Conservation (phyloP, 2,329 filamentous ascomycete genomes). For the Fusarium concolor region DNA sequence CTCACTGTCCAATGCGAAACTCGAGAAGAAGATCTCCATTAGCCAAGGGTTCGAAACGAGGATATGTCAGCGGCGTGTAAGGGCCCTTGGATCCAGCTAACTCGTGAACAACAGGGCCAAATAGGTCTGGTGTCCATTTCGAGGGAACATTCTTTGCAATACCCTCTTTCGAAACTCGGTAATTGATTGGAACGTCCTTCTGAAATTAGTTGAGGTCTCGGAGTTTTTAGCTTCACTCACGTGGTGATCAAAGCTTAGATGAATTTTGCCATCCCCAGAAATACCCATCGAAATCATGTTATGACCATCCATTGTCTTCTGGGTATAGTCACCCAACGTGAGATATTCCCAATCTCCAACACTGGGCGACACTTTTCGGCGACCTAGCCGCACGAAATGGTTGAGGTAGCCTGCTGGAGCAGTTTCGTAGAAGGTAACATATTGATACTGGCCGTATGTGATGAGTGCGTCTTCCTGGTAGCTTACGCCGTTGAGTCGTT, state of each 20-base stretch:
- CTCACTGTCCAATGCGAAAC: conserved; percentile 35
- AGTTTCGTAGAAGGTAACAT: conserved; percentile 36
- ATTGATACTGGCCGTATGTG: conserved; percentile 31
- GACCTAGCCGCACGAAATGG: conserved; percentile 27
- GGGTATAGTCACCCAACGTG: conserved; percentile 20
- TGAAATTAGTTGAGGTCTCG: not conserved
- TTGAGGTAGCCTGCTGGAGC: conserved; percentile 20
- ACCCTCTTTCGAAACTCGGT: conserved; percentile 11
- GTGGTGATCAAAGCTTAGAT: conserved; percentile 36
- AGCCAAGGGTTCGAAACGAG: conserved; percentile 19
- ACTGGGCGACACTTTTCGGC: conserved; percentile 4
- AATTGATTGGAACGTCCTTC: conserved; percentile 35
- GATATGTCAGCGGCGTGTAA: conserved; percentile 26
- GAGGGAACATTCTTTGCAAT: conserved; percentile 18
- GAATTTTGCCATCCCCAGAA: conserved; percentile 34
- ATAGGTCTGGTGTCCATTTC: conserved; percentile 15
- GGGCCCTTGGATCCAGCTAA: conserved; percentile 22
- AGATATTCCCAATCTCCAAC: conserved; percentile 27
- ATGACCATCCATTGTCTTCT: conserved; percentile 36
- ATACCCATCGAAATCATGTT: conserved; percentile 40
- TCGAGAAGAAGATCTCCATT: conserved; percentile 29
- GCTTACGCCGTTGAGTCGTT: conserved; percentile 35
- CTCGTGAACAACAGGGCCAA: conserved; percentile 24
- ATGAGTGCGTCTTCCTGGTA: conserved; percentile 36
- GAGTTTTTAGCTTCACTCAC: not conserved